Percentiles rank a stretch among this genome's conserved stretches.
Evolutionary conservation across 202 grass and related monocot genomes (phyloP).

Genomic region (Panicum virgatum): DNA sequence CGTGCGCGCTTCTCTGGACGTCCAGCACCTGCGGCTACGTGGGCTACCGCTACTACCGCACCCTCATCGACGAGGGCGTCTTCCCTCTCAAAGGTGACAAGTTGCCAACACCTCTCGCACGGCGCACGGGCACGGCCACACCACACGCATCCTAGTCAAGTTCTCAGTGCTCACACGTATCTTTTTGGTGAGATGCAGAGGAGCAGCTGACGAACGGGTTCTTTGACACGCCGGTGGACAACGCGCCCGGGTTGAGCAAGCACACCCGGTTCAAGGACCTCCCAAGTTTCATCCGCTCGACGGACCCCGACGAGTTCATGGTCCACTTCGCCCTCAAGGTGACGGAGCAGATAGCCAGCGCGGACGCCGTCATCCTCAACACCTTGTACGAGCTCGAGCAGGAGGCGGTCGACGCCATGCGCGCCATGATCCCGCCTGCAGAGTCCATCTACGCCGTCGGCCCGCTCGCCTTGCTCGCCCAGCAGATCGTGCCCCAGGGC

Average conservation of each 20-base stretch:
- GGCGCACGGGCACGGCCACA: too few relatives aligned
- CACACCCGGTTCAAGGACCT: constrained; percentile 57
- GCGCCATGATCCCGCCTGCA: constrained; percentile 32
- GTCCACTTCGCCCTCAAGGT: constrained; percentile 33
- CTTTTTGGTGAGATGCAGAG: too few relatives aligned
- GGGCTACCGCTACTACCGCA: too few relatives aligned
- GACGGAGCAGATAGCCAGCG: constrained; percentile 25
- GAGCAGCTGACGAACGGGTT: too few relatives aligned
- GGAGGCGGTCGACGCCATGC: constrained; percentile 38
- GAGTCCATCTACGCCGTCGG: constrained; percentile 45
- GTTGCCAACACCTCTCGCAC: too few relatives aligned
- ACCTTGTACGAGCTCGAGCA: constrained; percentile 55
- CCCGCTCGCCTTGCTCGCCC: constrained; percentile 45
- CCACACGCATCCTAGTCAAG: too few relatives aligned
- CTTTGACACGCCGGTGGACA: too few relatives aligned
- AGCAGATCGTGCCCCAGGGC: constrained; percentile 35
- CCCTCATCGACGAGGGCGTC: too few relatives aligned
- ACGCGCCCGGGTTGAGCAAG: constrained; percentile 46
- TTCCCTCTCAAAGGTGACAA: too few relatives aligned
- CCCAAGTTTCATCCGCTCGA: constrained; percentile 54
- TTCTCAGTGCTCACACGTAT: too few relatives aligned
- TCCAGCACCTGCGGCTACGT: too few relatives aligned
- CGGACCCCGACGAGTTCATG: constrained; percentile 45
- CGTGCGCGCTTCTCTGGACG: too few relatives aligned
- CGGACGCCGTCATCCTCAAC: constrained; percentile 50